These are phyloP conservation scores for Millerozyma acaciae DNA, from an alignment of 805 yeast genomes.

Conservation along the genomic window DNA sequence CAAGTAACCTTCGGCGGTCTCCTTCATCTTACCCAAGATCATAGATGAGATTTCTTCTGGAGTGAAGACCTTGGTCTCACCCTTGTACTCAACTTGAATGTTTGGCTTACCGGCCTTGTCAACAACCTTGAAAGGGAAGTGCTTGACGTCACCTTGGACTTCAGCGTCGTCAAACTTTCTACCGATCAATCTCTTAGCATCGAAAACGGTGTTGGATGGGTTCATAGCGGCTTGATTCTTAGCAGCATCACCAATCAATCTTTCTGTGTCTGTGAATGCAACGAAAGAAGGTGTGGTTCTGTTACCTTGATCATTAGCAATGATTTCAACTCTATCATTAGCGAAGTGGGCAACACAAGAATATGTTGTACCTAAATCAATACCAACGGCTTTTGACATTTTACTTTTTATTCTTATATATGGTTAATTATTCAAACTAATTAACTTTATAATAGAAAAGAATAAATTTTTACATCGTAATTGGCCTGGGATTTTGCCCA, in stretches of 20 bases:
- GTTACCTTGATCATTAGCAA: slow-evolving; percentile 98
- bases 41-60: slow-evolving; percentile 95
- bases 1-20: slow-evolving; percentile 84
- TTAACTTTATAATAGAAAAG: slow-evolving; percentile 1
- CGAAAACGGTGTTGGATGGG: slow-evolving; percentile 86
- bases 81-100: slow-evolving; percentile 77
- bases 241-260: slow-evolving; percentile 95
- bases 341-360: slow-evolving; percentile 95
- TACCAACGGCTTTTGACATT: slow-evolving; percentile 70
- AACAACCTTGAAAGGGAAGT: slow-evolving; percentile 78
- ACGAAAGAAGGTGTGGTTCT: slow-evolving; percentile 97
- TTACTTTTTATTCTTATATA: slow-evolving; percentile 1
- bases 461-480: slow-evolving; percentile 1
- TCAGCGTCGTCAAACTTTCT: slow-evolving; percentile 78
- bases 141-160: slow-evolving; percentile 56
- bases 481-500: slow-evolving; percentile 1
- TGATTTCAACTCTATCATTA: slow-evolving; percentile 89
- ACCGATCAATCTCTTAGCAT: slow-evolving; percentile 92
- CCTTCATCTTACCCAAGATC: slow-evolving; percentile 87
- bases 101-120: slow-evolving; percentile 74
- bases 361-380: slow-evolving; percentile 92
- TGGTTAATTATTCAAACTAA: background rate
- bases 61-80: slow-evolving; percentile 81
- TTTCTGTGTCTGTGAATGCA: slow-evolving; percentile 89
- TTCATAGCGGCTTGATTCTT: slow-evolving; percentile 96